These are phyloP conservation scores for Gremmenia infestans DNA, from an alignment of 2,329 filamentous ascomycete genomes.

Conservation along the genomic window DNA sequence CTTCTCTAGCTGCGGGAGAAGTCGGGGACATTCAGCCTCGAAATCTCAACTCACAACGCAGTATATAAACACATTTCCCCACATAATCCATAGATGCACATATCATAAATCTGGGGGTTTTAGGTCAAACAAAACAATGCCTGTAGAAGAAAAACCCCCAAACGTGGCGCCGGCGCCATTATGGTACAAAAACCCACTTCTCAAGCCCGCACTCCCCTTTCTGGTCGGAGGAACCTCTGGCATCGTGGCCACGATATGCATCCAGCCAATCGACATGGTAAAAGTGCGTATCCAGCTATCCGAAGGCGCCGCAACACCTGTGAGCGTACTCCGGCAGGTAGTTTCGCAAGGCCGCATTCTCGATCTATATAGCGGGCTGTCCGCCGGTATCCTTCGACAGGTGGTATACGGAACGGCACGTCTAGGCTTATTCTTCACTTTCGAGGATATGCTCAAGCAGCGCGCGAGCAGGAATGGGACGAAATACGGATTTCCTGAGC, in stretches of 20 bases:
- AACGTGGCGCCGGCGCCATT: background rate
- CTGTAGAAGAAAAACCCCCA: background rate
- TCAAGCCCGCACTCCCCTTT: slow-evolving; percentile 69
- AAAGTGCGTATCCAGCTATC: slow-evolving; percentile 96
- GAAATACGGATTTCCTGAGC: slow-evolving; percentile 76
- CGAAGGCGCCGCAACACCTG: slow-evolving; percentile 75
- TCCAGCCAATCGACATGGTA: slow-evolving; percentile 98
- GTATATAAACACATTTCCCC: too few species aligned
- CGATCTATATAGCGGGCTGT: slow-evolving; percentile 92
- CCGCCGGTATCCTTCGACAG: slow-evolving; percentile 85
- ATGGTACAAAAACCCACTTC: background rate
- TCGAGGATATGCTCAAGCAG: slow-evolving; percentile 67
- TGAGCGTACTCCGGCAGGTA: slow-evolving; percentile 80
- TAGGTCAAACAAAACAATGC: background rate
- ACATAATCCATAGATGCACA: too few species aligned
- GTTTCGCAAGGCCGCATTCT: slow-evolving; percentile 76
- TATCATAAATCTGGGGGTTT: too few species aligned
- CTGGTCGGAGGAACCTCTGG: slow-evolving; percentile 87
- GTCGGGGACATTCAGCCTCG: too few species aligned
- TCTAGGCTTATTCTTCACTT: slow-evolving; percentile 93
- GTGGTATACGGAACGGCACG: slow-evolving; percentile 97
- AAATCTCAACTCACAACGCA: too few species aligned
- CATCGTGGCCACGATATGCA: slow-evolving; percentile 87
- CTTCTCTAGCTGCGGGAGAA: too few species aligned
- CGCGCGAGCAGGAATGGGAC: slow-evolving; percentile 68